Conservation (phyloP, 306 rosid genomes). For the Oxytropis ochrocephala region DNA sequence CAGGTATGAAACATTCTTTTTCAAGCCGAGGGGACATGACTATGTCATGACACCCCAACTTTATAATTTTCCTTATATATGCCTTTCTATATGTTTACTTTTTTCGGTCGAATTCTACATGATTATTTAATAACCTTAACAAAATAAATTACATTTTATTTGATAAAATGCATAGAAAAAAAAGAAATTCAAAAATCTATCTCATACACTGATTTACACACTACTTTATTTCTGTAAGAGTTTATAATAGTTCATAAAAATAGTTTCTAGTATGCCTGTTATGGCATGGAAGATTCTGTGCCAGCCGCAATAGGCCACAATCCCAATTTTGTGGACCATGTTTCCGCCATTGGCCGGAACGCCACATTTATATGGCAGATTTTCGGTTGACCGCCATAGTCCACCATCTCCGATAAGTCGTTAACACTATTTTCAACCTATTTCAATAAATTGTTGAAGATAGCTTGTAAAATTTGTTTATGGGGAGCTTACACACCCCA, state of each 20-base stretch:
- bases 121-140: neutral
- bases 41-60: neutral
- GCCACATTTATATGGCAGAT: no score
- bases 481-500: neutral
- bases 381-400: no score
- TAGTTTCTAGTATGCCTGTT: neutral
- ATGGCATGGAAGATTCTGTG: no score
- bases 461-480: neutral
- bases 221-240: neutral
- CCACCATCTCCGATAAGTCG: no score
- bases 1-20: neutral
- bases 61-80: neutral
- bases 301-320: no score
- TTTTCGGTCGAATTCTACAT: no score
- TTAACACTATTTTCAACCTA: no score
- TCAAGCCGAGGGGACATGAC: neutral
- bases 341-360: no score
- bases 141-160: neutral
- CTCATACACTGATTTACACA: neutral
- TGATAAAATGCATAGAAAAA: neutral
- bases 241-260: neutral
- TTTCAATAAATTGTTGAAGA: neutral
- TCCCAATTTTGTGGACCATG: no score
- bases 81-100: neutral
- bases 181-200: neutral